Conservation (phyloP, 1,284 basidiomycete genomes). For the Rhodotorula sp. region DNA sequence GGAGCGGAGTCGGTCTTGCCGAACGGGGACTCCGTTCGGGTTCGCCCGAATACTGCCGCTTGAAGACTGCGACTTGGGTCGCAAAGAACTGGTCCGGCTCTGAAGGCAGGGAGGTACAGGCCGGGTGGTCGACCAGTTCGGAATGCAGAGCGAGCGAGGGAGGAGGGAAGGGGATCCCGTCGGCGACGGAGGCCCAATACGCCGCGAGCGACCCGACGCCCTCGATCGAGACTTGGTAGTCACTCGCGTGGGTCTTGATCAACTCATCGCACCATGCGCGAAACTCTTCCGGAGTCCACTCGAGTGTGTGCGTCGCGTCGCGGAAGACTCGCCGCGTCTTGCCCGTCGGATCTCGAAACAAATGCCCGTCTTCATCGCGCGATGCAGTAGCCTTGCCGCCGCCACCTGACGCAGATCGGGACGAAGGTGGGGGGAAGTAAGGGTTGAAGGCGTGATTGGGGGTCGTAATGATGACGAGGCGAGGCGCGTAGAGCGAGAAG, state of each 20-base stretch:
- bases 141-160: constrained; percentile 32
- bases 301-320: constrained; percentile 86
- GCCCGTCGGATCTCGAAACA: constrained; percentile 71
- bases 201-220: constrained; percentile 40
- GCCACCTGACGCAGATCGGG: background rate
- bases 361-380: background rate
- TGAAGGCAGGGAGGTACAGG: background rate
- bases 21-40: constrained; percentile 50
- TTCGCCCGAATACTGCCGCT: constrained; percentile 30
- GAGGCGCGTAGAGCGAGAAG: constrained; percentile 79
- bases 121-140: constrained; percentile 17
- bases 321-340: constrained; percentile 62
- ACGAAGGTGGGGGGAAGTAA: constrained; percentile 60
- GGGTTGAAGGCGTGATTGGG: constrained; percentile 78
- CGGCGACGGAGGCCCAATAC: constrained; percentile 24
- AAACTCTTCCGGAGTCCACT: constrained; percentile 85
- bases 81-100: constrained; percentile 56
- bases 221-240: constrained; percentile 33
- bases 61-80: constrained; percentile 70
- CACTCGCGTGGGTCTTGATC: constrained; percentile 17
- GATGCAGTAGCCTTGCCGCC: background rate
- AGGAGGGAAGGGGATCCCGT: constrained; percentile 35
- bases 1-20: constrained; percentile 17
- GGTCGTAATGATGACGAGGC: constrained; percentile 77
- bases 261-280: constrained; percentile 60